Conservation (phyloP, 148 eudicot genomes). For the Silene uniflora region DNA sequence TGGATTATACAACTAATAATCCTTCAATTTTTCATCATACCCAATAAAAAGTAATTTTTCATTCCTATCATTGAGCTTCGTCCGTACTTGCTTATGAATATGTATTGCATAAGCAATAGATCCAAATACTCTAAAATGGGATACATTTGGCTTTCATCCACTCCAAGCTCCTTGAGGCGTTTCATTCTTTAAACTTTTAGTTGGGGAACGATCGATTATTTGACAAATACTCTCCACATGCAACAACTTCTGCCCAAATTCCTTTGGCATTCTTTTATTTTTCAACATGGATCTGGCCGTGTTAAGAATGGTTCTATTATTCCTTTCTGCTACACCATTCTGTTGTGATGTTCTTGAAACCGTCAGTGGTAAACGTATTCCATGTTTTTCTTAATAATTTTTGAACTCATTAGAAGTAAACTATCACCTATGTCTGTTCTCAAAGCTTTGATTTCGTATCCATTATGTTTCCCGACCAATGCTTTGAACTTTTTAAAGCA, state of each 20-base stretch:
- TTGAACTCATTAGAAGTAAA: slow-evolving; percentile 11
- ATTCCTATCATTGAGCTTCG: slow-evolving; percentile 18
- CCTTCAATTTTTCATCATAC: slow-evolving; percentile 3
- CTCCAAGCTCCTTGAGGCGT: slow-evolving; percentile 14
- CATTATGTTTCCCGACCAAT: slow-evolving; percentile 8
- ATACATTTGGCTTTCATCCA: slow-evolving; percentile 4
- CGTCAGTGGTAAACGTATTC: not conserved
- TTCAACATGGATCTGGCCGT: not conserved
- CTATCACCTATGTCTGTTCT: no score
- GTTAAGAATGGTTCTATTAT: not conserved
- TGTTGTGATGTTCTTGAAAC: slow-evolving; percentile 7
- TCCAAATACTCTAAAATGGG: slow-evolving; percentile 14
- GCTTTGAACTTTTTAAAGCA: slow-evolving; percentile 16
- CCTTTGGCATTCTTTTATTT: not conserved
- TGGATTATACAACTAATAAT: slow-evolving; percentile 8
- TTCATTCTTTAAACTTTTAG: not conserved
- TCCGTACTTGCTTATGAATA: not conserved
- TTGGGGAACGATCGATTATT: not conserved
- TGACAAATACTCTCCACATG: not conserved
- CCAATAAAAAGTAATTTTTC: slow-evolving; percentile 11
- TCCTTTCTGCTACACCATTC: slow-evolving; percentile 12
- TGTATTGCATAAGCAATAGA: slow-evolving; percentile 15
- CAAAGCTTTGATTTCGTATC: not conserved
- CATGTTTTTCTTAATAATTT: not conserved
- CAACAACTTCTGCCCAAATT: slow-evolving; percentile 1